Base-by-base conservation (phyloP, 164 flowering plant species). In the Macadamia tetraphylla region DNA sequence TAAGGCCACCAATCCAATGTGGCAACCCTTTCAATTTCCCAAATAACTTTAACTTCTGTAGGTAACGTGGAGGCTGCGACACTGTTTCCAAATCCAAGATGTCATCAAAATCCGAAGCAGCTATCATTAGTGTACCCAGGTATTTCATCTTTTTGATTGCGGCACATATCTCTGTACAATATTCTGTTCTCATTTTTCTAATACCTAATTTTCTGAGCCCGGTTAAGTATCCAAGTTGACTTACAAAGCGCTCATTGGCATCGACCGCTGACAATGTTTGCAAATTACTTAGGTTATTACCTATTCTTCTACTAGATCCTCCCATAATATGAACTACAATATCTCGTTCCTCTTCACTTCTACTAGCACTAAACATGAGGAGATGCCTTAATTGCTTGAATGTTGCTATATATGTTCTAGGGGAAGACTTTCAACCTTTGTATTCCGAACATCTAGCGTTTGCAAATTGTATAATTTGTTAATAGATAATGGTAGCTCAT, bases 371-470 rank as follows among this genome's bases (percentile, higher is more conserved):
- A 23, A 23, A 23, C 13, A 63, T 3, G 1, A 62, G 62, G 29
- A 70, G 55, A 63, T 70, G 72, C 55, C 72, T 63, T 30, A 70
- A 0, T 29, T 30, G 61, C 29, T n/a, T 17, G 14, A 44, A 4
- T 42, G 4, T 70, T 23, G 17, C 58, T 11, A 69, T 48, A 23
- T 23, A 23, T 23, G 23, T 23, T 60, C 58, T 31, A 46, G 0
- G 15, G 71, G 71, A 9, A 69, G 23, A 30, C 65, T 49, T 17
- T 61, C 2, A 46, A 70, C 42, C 1, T 3, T 1, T 31, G 69
- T 58, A 4, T 31, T 43, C 11, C 75, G n/a, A 29, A 62, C 13
- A 61, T 72, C 66, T 15, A 72, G 62, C 8, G 75, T 72, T n/a
- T 72, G 70, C 18, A 72, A 15, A 29, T 43, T 56, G 3, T 44